Conservation (phyloP, 2,329 filamentous ascomycete genomes). For the Amesomyces nigricolor region DNA sequence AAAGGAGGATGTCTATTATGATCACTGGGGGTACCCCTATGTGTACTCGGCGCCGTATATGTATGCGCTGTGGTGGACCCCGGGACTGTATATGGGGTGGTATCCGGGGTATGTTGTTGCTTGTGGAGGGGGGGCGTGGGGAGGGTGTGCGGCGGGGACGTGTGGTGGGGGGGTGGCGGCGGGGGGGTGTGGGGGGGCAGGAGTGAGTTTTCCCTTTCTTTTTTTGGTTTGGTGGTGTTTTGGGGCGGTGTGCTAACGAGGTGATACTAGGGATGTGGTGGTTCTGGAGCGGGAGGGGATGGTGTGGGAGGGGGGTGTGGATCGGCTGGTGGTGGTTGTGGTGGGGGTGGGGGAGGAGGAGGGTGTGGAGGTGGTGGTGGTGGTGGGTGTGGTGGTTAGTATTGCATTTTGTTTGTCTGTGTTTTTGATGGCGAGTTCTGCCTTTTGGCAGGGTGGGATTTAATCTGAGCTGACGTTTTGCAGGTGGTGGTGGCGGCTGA, state of each 20-base stretch:
- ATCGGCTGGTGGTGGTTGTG: background rate
- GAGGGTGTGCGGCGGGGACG: slow-evolving; percentile 42
- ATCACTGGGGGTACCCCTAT: slow-evolving; percentile 51
- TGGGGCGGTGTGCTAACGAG: background rate
- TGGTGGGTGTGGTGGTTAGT: slow-evolving; percentile 1
- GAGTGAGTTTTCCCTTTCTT: slow-evolving; percentile 17
- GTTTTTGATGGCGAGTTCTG: background rate
- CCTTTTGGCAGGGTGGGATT: background rate
- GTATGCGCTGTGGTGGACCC: slow-evolving; percentile 39
- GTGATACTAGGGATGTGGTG: slow-evolving; percentile 1
- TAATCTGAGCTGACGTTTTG: background rate
- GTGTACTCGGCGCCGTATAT: slow-evolving; percentile 45
- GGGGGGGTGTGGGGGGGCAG: slow-evolving; percentile 41
- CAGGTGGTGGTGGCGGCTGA: background rate
- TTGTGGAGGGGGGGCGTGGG: slow-evolving; percentile 35
- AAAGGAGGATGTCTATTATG: slow-evolving; percentile 42
- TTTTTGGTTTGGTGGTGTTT: background rate
- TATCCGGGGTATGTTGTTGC: slow-evolving; percentile 34
- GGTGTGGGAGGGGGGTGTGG: slow-evolving; percentile 2
- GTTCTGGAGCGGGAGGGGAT: slow-evolving; percentile 3
- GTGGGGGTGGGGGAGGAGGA: background rate
- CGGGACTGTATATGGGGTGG: slow-evolving; percentile 42
- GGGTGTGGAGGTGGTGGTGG: slow-evolving; percentile 4
- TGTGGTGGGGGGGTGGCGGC: slow-evolving; percentile 42
- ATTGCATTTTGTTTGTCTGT: background rate